Conservation (phyloP, 192 early-diverging fungal species). For the Neocallimastix lanati region DNA sequence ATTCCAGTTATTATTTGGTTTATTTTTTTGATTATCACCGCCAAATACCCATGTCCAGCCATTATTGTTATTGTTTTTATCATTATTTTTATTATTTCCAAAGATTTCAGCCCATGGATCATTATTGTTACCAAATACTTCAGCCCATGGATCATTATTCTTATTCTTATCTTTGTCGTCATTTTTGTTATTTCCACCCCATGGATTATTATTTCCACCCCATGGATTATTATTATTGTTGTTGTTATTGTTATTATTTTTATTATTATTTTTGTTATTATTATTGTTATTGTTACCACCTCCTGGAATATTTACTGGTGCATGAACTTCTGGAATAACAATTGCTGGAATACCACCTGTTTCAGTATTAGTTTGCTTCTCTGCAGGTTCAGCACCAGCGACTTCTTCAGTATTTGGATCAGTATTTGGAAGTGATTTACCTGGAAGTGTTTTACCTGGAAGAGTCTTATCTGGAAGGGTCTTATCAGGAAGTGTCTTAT, state of each 20-base stretch:
- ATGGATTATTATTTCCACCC: background rate
- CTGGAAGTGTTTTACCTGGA: too few relatives aligned
- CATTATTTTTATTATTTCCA: background rate
- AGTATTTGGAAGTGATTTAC: too few relatives aligned
- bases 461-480: too few relatives aligned
- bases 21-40: too few relatives aligned
- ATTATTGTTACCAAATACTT: background rate
- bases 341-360: background rate
- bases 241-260: background rate
- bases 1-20: background rate
- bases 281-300: background rate
- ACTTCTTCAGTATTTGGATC: too few relatives aligned
- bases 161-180: background rate
- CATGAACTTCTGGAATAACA: background rate
- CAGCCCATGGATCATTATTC: background rate
- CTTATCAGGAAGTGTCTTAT: too few relatives aligned
- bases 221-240: background rate
- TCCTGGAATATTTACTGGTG: background rate
- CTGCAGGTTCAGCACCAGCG: background rate
- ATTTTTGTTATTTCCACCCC: background rate
- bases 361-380: background rate
- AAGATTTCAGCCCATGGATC: background rate
- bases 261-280: background rate
- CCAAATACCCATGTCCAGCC: background rate
- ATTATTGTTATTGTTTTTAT: background rate